phyloP scores from a whole-genome alignment of 371 early-diverging fungal genomes.

The Chytridium lagenaria region DNA sequence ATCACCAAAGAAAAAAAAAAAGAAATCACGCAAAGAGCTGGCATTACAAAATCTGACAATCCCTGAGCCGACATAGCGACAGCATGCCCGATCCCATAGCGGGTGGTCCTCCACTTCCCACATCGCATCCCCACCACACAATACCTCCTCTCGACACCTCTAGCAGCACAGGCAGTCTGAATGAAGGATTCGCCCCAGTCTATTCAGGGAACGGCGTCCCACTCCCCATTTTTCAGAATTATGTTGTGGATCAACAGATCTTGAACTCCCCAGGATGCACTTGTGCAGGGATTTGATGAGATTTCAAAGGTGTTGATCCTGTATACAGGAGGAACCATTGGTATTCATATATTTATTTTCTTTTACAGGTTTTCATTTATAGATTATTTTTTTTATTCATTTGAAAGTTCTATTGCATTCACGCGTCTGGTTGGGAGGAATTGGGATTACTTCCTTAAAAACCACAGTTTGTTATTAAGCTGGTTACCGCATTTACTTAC shows the following conservation, averaged over 20 bases:
- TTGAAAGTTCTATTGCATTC: too few relatives aligned
- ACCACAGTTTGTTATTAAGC: slow-evolving; percentile 7
- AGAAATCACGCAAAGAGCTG: not conserved
- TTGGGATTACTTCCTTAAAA: slow-evolving; percentile 13
- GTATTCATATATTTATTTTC: slow-evolving; percentile 64
- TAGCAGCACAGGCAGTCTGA: not conserved
- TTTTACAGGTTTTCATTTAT: too few relatives aligned
- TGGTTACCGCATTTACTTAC: too few relatives aligned
- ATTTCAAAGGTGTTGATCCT: slow-evolving; percentile 73
- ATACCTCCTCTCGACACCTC: not conserved
- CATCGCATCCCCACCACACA: not conserved
- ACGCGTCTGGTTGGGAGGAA: too few relatives aligned
- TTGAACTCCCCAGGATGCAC: not conserved
- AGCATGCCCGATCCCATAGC: too few relatives aligned
- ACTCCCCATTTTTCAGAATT: slow-evolving; percentile 1
- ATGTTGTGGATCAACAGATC: slow-evolving; percentile 10
- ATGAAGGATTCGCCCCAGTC: not conserved
- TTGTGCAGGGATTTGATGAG: slow-evolving; percentile 19
- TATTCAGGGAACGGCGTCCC: not conserved
- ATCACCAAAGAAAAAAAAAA: too few relatives aligned
- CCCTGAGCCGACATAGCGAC: not conserved
- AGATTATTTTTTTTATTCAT: too few relatives aligned
- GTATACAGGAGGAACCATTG: slow-evolving; percentile 93
- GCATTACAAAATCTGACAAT: not conserved
- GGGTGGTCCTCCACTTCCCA: too few relatives aligned